Evolutionary conservation across 2,329 filamentous ascomycete genomes (phyloP).

Genomic region (Reticulascus tulasneorum): DNA sequence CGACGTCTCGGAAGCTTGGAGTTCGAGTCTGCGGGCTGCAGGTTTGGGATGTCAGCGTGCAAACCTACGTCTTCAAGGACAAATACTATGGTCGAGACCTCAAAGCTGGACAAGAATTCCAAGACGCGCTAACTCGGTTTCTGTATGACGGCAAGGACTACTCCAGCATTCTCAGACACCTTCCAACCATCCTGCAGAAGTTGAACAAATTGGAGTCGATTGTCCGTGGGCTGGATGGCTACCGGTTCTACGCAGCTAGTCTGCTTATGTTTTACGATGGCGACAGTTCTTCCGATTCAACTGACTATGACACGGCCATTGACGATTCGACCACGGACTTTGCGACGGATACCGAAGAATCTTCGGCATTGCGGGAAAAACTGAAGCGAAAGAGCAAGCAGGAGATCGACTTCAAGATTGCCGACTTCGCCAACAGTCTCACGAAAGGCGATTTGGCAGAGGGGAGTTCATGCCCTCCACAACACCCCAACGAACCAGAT

Average conservation of each 20-base stretch:
- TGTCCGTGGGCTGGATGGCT: slow-evolving; percentile 73
- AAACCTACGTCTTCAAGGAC: slow-evolving; percentile 92
- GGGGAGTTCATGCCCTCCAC: slow-evolving; percentile 70
- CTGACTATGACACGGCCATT: slow-evolving; percentile 46
- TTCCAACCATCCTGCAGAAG: slow-evolving; percentile 82
- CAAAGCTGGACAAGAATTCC: slow-evolving; percentile 83
- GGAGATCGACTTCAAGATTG: slow-evolving; percentile 90
- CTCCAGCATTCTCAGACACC: slow-evolving; percentile 76
- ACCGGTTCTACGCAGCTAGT: slow-evolving; percentile 93
- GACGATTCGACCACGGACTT: slow-evolving; percentile 57
- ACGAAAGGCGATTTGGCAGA: slow-evolving; percentile 73
- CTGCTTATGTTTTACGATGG: slow-evolving; percentile 95
- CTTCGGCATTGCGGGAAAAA: slow-evolving; percentile 31
- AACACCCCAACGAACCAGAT: slow-evolving; percentile 76
- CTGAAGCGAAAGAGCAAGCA: slow-evolving; percentile 45
- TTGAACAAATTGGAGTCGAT: slow-evolving; percentile 79
- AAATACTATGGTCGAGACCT: slow-evolving; percentile 93
- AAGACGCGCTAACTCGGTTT: slow-evolving; percentile 81
- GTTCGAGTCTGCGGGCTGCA: slow-evolving; percentile 95
- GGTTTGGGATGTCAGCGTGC: slow-evolving; percentile 82
- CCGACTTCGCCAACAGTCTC: slow-evolving; percentile 97
- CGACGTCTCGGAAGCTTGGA: slow-evolving; percentile 85
- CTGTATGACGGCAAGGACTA: slow-evolving; percentile 85
- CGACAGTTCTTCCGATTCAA: slow-evolving; percentile 51
- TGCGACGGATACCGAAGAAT: slow-evolving; percentile 55